phyloP scores from a whole-genome alignment of 345 rosid genomes.

The Eucalyptus cladocalyx region DNA sequence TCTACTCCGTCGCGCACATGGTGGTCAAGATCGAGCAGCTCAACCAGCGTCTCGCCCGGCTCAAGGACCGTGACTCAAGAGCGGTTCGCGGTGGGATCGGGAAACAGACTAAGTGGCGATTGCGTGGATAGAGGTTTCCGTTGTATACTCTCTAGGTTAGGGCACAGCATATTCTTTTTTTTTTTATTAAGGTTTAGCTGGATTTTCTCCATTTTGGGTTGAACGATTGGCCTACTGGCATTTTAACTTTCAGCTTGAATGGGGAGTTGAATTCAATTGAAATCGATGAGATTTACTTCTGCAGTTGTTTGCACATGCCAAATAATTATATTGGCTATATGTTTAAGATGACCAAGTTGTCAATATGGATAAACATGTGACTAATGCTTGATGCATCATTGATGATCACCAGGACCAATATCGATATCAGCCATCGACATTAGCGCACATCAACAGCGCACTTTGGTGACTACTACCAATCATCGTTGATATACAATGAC shows the following conservation, averaged over 20 bases:
- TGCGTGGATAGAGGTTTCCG: neutral
- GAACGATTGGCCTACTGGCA: neutral
- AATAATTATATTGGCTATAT: neutral
- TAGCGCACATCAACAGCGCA: neutral
- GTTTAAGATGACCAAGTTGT: neutral
- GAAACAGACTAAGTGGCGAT: neutral
- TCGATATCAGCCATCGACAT: neutral
- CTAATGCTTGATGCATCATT: neutral
- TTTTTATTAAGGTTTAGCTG: neutral
- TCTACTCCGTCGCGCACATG: constrained; percentile 49
- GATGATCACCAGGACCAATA: neutral
- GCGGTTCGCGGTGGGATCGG: neutral
- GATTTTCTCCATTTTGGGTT: neutral
- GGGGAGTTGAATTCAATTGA: neutral
- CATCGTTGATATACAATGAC: neutral
- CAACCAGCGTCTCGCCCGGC: constrained; percentile 59
- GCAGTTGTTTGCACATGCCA: neutral
- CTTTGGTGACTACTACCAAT: neutral
- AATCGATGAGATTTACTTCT: neutral
- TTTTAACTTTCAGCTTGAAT: neutral
- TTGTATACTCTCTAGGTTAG: neutral
- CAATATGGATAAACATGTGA: neutral
- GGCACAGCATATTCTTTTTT: neutral
- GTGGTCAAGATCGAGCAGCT: constrained; percentile 56
- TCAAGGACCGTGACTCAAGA: constrained; percentile 17